phyloP scores from a whole-genome alignment of 202 grass and related monocot genomes.

The Bolboschoenoplectus hybrid region DNA sequence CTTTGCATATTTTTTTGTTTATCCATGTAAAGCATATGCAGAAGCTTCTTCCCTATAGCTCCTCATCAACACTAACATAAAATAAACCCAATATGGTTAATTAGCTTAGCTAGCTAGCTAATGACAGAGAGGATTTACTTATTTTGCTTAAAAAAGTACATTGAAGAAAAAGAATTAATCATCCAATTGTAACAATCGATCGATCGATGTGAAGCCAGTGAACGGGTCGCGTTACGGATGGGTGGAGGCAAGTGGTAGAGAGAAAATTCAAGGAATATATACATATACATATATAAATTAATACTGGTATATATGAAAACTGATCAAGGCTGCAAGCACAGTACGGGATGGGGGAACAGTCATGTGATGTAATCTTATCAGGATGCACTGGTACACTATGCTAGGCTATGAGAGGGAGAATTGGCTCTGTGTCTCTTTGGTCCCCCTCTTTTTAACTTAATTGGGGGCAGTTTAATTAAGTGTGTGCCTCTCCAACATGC shows the following conservation, averaged over 20 bases:
- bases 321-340: conserved; percentile 27
- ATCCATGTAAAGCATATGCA: background rate
- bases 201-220: too few relatives aligned
- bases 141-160: conserved; percentile 24
- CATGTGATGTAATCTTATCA: conserved; percentile 39
- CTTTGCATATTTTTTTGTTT: background rate
- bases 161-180: background rate
- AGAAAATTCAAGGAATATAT: background rate
- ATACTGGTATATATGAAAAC: background rate
- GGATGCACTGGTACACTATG: conserved; percentile 30
- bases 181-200: background rate
- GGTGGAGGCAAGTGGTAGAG: background rate
- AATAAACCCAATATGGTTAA: background rate
- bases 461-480: background rate
- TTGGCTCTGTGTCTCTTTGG: conserved; percentile 18
- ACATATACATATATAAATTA: too few relatives aligned
- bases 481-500: conserved; percentile 30
- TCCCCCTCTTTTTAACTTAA: conserved; percentile 26
- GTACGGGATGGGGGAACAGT: conserved; percentile 31
- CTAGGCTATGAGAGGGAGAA: conserved; percentile 28
- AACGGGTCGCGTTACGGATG: background rate
- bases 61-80: background rate
- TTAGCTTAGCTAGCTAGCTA: background rate
- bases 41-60: conserved; percentile 18
- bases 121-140: background rate